Evolutionary conservation across 2,329 filamentous ascomycete species (phyloP), one percentile per base, ranked within the genome.

Genomic region (Penicillium rolfsii): DNA sequence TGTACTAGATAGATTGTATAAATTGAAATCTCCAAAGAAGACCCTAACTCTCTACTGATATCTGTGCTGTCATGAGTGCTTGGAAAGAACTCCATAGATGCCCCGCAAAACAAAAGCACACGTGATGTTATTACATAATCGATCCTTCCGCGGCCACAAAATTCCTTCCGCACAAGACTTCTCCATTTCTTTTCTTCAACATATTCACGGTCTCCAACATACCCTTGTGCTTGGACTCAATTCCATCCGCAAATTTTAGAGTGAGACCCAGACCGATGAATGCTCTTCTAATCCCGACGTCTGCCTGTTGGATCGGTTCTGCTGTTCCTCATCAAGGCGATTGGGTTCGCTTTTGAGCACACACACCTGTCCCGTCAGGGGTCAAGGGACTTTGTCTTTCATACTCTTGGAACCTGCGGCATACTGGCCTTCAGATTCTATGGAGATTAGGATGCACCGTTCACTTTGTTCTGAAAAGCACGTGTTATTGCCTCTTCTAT

Each of bases 321-420:
- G 53, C 56, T 57, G 55, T 64, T 64, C 58, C 62, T 54, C 26
- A 56, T 63, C 69, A 70, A 70, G 71, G 74, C 73, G 66, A 67
- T 68, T 73, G 75, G 77, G 76, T 80, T 80, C 77, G 77, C 77
- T 78, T 74, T 79, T 76, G 75, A 77, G 77, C 77, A 75, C 70
- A 79, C 74, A 79, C 67, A 30, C 22, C 26, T 30, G 14, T 14
- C 40, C 59, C 59, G 52, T 62, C 33, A 16, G 28, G 35, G 35
- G 33, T 5, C n/a, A 38, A 52, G 28, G 26, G 45, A 35, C 19
- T 50, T 38, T 50, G 50, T 24, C 53, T 30, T 2, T 11, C 16
- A 3, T 16, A 7, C 28, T 22, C n/a, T 40, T 43, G 26, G 30
- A 35, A 41, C 26, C 50, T 35, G 30, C 30, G 40, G 16, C 46